Evolutionary conservation across 2,329 filamentous ascomycete genomes (phyloP).

Genomic region (Exutisphaerella laricina): DNA sequence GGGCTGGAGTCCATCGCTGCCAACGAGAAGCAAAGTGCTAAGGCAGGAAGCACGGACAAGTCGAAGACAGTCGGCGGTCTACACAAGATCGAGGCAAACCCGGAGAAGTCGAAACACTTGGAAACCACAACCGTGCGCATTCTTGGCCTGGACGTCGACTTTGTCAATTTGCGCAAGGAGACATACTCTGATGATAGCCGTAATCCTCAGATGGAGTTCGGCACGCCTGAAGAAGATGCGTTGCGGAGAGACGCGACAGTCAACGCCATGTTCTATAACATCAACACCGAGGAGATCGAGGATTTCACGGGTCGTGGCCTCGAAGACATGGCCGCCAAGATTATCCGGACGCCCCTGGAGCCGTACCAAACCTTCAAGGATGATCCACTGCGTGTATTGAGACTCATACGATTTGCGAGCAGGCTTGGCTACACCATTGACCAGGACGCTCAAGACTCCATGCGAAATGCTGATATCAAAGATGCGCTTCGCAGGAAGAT

Average conservation of each 20-base stretch:
- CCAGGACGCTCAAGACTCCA: conserved; percentile 59
- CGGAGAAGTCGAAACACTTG: conserved; percentile 93
- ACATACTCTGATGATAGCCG: conserved; percentile 84
- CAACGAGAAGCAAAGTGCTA: conserved; percentile 36
- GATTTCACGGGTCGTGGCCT: conserved; percentile 75
- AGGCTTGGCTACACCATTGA: conserved; percentile 77
- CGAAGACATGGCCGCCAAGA: conserved; percentile 62
- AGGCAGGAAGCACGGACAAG: conserved; percentile 38
- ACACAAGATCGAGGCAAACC: conserved; percentile 86
- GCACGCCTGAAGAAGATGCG: conserved; percentile 85
- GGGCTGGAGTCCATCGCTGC: conserved; percentile 39
- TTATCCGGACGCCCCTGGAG: conserved; percentile 80
- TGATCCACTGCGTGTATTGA: conserved; percentile 80
- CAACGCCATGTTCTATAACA: conserved; percentile 93
- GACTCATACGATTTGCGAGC: conserved; percentile 85
- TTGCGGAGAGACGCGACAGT: conserved; percentile 84
- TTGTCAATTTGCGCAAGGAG: conserved; percentile 91
- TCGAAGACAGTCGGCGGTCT: conserved; percentile 63
- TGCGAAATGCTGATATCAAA: conserved; percentile 74
- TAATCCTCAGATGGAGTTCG: conserved; percentile 90
- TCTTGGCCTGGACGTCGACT: conserved; percentile 81
- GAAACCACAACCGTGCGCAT: conserved; percentile 85
- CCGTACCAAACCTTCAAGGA: conserved; percentile 92
- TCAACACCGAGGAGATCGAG: conserved; percentile 72
- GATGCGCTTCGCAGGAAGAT: conserved; percentile 80